Evolutionary conservation across 345 rosid genomes (phyloP).

Genomic region (Gossypium thurberi): DNA sequence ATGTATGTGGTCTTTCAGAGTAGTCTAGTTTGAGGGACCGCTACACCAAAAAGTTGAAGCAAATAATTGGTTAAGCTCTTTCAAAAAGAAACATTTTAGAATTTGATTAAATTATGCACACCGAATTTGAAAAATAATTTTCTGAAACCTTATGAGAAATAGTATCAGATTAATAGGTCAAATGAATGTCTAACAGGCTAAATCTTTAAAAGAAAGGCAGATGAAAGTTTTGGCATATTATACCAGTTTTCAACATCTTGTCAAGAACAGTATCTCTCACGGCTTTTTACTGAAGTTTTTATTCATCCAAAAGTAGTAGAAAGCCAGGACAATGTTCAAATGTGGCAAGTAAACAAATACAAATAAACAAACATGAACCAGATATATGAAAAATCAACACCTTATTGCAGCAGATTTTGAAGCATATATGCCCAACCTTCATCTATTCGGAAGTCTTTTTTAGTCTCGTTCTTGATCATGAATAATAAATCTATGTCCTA

Average conservation of each 20-base stretch:
- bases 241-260: background rate
- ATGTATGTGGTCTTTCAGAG: background rate
- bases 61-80: background rate
- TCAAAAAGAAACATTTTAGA: background rate
- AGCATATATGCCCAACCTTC: background rate
- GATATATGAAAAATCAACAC: background rate
- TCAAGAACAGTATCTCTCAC: background rate
- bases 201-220: no score
- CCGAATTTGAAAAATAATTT: no score
- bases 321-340: background rate
- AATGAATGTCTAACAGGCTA: no score
- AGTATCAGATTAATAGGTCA: no score
- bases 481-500: background rate
- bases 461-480: background rate
- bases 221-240: background rate
- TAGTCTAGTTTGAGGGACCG: conserved; percentile 5
- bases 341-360: background rate
- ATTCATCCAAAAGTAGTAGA: background rate
- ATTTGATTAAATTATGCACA: background rate
- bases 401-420: background rate
- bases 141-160: no score
- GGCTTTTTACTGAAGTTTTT: no score
- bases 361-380: background rate
- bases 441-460: background rate
- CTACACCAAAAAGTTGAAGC: background rate